Evolutionary conservation across 2,329 filamentous ascomycete genomes (phyloP).

Genomic region (Gyromitra esculenta): DNA sequence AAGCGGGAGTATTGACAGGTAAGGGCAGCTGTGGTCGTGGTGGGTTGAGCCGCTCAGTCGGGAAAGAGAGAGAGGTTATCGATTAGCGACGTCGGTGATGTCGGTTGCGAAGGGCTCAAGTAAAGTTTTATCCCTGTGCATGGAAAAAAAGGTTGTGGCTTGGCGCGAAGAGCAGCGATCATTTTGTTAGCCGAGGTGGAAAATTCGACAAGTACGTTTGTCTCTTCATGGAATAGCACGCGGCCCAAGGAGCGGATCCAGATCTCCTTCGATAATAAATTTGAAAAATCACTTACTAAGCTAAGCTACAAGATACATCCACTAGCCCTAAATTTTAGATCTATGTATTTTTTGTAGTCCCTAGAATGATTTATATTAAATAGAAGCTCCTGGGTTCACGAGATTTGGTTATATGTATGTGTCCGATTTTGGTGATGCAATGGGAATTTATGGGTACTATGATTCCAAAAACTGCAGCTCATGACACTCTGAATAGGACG

Average conservation of each 20-base stretch:
- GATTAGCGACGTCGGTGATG: conserved; percentile 37
- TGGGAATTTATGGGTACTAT: too few species aligned
- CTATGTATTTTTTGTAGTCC: neutral
- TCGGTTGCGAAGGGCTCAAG: conserved; percentile 4
- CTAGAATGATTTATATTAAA: neutral
- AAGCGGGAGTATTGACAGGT: neutral
- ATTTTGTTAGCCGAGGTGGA: conserved; percentile 11
- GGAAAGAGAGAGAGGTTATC: conserved; percentile 24
- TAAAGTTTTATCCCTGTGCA: conserved; percentile 30
- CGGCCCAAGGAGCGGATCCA: too few species aligned
- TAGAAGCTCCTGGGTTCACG: neutral
- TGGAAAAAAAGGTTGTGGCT: conserved; percentile 18
- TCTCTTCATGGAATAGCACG: conserved; percentile 16
- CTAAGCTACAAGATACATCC: neutral
- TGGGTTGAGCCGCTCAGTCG: conserved; percentile 5
- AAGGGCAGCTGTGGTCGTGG: neutral
- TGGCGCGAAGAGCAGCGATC: conserved; percentile 4
- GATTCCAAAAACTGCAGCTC: too few species aligned
- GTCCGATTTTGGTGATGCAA: neutral
- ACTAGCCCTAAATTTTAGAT: neutral
- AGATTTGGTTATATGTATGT: neutral
- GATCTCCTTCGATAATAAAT: too few species aligned
- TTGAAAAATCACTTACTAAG: neutral
- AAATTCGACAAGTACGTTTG: neutral
- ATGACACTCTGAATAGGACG: too few species aligned